Conservation (phyloP, 2,329 filamentous ascomycete species). For the Trichophyton equinum region DNA sequence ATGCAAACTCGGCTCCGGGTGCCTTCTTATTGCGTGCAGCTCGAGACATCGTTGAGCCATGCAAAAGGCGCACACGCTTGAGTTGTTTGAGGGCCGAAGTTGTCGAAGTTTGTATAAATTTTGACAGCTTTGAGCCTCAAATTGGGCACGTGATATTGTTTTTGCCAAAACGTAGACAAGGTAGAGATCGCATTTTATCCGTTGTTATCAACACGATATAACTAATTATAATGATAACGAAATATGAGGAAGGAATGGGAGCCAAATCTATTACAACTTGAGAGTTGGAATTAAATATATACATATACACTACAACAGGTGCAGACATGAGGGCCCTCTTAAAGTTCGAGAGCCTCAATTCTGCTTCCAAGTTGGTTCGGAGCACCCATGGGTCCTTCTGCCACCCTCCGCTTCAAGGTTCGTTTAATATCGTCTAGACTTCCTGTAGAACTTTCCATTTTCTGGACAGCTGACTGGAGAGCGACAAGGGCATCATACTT, state of each 20-base stretch:
- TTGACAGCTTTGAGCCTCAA: neutral
- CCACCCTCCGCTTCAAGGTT: conserved; percentile 29
- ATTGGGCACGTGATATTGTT: neutral
- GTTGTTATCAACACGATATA: neutral
- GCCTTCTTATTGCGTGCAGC: conserved; percentile 28
- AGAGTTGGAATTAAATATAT: neutral
- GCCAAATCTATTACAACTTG: neutral
- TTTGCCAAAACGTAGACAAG: neutral
- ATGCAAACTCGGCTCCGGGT: conserved; percentile 32
- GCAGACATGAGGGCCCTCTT: neutral
- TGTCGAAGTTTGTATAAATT: neutral
- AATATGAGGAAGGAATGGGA: neutral
- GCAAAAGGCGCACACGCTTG: neutral
- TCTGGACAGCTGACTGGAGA: conserved; percentile 35
- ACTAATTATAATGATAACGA: neutral
- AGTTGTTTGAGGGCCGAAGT: neutral
- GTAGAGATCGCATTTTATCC: neutral
- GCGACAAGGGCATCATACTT: conserved; percentile 46
- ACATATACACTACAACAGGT: neutral
- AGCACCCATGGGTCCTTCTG: conserved; percentile 32
- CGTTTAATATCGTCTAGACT: conserved; percentile 30
- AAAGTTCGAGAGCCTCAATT: conserved; percentile 27
- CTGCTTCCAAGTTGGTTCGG: conserved; percentile 20
- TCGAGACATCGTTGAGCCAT: conserved; percentile 26
- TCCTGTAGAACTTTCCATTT: conserved; percentile 20